Evolutionary conservation across 768 basidiomycete species (phyloP).

Genomic region (Boletellus sp.): DNA sequence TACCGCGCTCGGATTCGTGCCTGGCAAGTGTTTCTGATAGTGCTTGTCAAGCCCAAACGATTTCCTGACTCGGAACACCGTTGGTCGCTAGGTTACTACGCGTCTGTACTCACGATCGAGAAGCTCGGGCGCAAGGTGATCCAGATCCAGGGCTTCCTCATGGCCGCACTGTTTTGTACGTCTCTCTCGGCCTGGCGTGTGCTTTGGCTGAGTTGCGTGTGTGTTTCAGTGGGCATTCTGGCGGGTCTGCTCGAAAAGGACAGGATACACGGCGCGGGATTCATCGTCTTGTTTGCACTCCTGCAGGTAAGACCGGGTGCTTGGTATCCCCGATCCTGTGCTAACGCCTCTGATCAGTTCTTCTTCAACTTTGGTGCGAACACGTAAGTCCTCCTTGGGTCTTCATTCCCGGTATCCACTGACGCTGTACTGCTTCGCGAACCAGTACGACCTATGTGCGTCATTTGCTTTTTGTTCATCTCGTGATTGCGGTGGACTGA

Average conservation of each 20-base stretch:
- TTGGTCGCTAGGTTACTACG: slow-evolving; percentile 56
- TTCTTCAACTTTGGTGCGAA: slow-evolving; percentile 85
- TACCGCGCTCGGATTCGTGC: slow-evolving; percentile 72
- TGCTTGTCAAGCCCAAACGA: background rate
- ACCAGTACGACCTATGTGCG: slow-evolving; percentile 51
- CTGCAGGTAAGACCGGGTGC: slow-evolving; percentile 43
- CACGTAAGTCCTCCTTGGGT: slow-evolving; percentile 36
- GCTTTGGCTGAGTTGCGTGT: background rate
- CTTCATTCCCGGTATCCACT: background rate
- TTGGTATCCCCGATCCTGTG: background rate
- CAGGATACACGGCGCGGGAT: slow-evolving; percentile 50
- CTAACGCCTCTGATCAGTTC: slow-evolving; percentile 39
- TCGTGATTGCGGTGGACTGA: slow-evolving; percentile 1
- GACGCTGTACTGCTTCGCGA: background rate
- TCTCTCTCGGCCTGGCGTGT: background rate
- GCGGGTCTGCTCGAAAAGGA: slow-evolving; percentile 54
- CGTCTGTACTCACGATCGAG: slow-evolving; percentile 65
- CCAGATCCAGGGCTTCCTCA: slow-evolving; percentile 70
- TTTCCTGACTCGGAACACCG: background rate
- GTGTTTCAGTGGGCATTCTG: slow-evolving; percentile 55
- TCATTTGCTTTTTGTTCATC: background rate
- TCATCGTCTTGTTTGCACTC: slow-evolving; percentile 71
- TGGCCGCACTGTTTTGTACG: slow-evolving; percentile 65
- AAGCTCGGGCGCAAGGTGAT: slow-evolving; percentile 71
- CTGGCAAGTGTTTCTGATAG: slow-evolving; percentile 43